phyloP scores from a whole-genome alignment of 129 eudicot species.

The Ambrosia artemisiifolia region DNA sequence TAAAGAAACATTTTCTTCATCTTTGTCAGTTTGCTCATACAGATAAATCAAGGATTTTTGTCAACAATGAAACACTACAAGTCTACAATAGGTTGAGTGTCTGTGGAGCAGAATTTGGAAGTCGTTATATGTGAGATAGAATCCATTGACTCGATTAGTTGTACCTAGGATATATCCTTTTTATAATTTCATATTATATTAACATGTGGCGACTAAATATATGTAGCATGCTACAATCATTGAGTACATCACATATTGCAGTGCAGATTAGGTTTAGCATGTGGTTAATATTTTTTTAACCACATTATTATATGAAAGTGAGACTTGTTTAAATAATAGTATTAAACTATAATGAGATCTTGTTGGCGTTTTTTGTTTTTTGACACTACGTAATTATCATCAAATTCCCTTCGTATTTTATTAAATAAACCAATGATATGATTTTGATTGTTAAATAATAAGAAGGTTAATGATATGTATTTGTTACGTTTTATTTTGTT shows the following conservation, averaged over 20 bases:
- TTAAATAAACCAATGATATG: background rate
- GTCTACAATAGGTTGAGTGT: background rate
- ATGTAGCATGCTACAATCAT: constrained; percentile 21
- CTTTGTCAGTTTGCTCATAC: background rate
- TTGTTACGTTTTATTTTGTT: too few species aligned
- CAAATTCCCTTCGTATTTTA: background rate
- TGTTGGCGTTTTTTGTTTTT: background rate
- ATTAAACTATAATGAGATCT: background rate
- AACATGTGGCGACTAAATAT: constrained; percentile 9
- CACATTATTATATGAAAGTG: background rate
- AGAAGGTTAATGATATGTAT: too few species aligned
- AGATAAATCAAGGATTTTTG: background rate
- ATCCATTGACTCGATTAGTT: constrained; percentile 12
- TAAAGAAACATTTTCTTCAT: too few species aligned
- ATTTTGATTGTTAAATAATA: too few species aligned
- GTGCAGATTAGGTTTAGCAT: constrained; percentile 18
- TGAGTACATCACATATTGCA: background rate
- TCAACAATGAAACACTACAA: background rate
- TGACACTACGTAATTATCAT: background rate
- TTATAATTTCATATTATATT: constrained; percentile 7
- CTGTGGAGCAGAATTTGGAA: background rate
- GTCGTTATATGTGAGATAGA: constrained; percentile 13
- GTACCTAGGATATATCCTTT: background rate
- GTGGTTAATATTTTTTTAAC: constrained; percentile 10
- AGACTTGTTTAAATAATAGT: background rate